Conservation (phyloP, 1,284 basidiomycete species). For the Rhizoctonia solani region DNA sequence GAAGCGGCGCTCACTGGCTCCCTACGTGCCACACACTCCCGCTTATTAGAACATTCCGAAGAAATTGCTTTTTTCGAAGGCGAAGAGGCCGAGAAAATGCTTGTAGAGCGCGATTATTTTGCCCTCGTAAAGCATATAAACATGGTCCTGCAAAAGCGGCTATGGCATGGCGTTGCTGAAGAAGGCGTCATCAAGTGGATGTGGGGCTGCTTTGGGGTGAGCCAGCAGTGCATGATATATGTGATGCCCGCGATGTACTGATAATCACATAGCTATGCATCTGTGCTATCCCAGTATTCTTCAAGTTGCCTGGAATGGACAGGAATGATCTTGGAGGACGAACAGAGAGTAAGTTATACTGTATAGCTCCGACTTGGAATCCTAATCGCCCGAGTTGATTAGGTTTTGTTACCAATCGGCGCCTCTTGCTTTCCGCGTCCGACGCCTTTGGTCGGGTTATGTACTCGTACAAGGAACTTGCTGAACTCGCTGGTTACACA, state of each 20-base stretch:
- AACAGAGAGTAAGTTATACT: slow-evolving; percentile 69
- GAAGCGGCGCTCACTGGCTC: slow-evolving; percentile 87
- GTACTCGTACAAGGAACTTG: slow-evolving; percentile 97
- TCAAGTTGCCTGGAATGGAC: slow-evolving; percentile 76
- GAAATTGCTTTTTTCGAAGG: slow-evolving; percentile 94
- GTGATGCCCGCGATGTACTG: background rate
- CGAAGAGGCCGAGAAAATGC: slow-evolving; percentile 88
- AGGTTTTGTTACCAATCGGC: slow-evolving; percentile 94
- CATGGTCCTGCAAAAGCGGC: slow-evolving; percentile 75
- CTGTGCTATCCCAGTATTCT: slow-evolving; percentile 94
- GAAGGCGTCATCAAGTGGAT: slow-evolving; percentile 96
- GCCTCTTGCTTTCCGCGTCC: slow-evolving; percentile 72
- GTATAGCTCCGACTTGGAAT: background rate
- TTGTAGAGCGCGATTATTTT: slow-evolving; percentile 91
- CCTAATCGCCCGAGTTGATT: slow-evolving; percentile 25
- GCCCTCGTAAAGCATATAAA: slow-evolving; percentile 88
- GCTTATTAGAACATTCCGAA: slow-evolving; percentile 92
- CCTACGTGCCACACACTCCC: slow-evolving; percentile 89
- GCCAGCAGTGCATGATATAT: slow-evolving; percentile 40
- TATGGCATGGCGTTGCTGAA: slow-evolving; percentile 91
- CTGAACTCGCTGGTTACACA: slow-evolving; percentile 95
- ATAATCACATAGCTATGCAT: slow-evolving; percentile 65
- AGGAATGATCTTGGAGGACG: slow-evolving; percentile 76
- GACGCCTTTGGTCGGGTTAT: slow-evolving; percentile 70
- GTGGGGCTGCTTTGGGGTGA: slow-evolving; percentile 91